Evolutionary conservation across 108 stramenopile species (phyloP).

Genomic region (Cyclostephanos tholiformis): DNA sequence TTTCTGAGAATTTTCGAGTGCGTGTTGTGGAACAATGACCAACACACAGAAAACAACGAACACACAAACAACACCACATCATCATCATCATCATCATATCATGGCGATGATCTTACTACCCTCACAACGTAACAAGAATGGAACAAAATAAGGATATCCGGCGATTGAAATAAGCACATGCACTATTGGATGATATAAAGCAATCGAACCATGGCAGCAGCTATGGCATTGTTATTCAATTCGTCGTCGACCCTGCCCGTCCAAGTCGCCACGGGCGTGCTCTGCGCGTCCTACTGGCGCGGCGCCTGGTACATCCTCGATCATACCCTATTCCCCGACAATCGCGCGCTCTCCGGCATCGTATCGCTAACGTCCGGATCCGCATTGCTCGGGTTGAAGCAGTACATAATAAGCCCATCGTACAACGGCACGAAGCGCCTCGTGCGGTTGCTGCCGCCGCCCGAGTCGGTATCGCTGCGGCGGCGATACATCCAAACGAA

Average conservation of each 20-base stretch:
- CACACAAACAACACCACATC: no score
- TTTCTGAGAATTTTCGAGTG: no score
- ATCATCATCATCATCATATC: no score
- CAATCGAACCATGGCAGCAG: no score
- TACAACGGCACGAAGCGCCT: slow-evolving; percentile 36
- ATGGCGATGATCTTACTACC: no score
- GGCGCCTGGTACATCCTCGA: slow-evolving; percentile 77
- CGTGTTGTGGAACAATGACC: no score
- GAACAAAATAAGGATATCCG: no score
- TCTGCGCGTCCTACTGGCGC: slow-evolving; percentile 57
- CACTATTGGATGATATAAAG: no score
- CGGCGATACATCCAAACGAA: slow-evolving; percentile 25
- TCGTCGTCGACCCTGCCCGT: slow-evolving; percentile 20
- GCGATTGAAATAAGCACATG: no score
- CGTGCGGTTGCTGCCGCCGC: slow-evolving; percentile 20
- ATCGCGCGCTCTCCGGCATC: slow-evolving; percentile 36
- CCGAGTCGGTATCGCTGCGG: slow-evolving; percentile 6
- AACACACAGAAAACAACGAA: no score
- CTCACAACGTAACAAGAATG: no score
- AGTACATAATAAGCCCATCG: slow-evolving; percentile 49
- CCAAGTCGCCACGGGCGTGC: slow-evolving; percentile 38
- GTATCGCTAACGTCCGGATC: slow-evolving; percentile 45
- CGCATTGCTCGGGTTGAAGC: slow-evolving; percentile 41
- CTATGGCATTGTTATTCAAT: background rate
- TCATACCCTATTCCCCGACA: slow-evolving; percentile 63